Evolutionary conservation across 2,329 filamentous ascomycete species (phyloP).

Genomic region (Madurella fahalii): DNA sequence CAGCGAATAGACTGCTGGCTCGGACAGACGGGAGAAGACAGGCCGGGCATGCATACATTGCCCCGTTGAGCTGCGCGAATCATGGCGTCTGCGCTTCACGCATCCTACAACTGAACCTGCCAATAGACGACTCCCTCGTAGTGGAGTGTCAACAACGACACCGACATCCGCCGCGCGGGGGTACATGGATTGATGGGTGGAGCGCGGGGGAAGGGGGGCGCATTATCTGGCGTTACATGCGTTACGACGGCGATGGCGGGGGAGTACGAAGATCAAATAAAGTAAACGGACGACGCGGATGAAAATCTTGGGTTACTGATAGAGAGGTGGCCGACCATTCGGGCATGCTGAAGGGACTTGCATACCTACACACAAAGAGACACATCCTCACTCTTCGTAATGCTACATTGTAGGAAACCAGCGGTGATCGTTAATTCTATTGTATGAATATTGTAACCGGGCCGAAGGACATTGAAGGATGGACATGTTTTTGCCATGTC

Average conservation of each 20-base stretch:
- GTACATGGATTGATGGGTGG: not conserved
- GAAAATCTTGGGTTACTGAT: not conserved
- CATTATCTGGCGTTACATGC: conserved; percentile 6
- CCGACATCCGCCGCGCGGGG: no score
- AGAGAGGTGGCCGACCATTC: not conserved
- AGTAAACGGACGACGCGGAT: not conserved
- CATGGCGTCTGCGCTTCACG: not conserved
- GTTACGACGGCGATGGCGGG: not conserved
- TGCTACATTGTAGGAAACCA: not conserved
- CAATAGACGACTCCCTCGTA: not conserved
- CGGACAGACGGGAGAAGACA: not conserved
- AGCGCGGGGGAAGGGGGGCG: not conserved
- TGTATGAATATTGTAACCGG: not conserved
- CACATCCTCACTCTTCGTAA: conserved; percentile 10
- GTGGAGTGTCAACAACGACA: not conserved
- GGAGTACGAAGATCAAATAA: not conserved
- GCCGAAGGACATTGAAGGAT: no score
- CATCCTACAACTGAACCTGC: not conserved
- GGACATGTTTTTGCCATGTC: not conserved
- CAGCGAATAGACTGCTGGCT: not conserved
- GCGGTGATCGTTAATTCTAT: not conserved
- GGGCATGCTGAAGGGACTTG: not conserved
- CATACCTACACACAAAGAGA: not conserved
- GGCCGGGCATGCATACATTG: not conserved
- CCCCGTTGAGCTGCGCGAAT: not conserved